phyloP scores from a whole-genome alignment of 2,329 filamentous ascomycete species.

The Fusarium palustre region DNA sequence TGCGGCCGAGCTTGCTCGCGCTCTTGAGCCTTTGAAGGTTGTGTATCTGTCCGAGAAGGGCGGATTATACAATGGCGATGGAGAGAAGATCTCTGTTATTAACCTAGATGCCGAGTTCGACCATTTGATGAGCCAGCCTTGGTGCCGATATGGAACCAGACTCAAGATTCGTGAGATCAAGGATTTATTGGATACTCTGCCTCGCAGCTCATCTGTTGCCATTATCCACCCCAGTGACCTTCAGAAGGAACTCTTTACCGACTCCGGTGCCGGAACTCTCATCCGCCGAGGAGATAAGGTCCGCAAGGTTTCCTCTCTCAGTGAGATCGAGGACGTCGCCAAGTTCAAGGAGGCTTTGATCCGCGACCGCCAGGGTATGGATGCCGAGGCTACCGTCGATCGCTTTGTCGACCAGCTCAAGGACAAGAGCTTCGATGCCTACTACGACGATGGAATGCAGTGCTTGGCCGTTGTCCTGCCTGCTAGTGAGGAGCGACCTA shows the following conservation, averaged over 20 bases:
- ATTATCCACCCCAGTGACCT: conserved; percentile 97
- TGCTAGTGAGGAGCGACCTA: conserved; percentile 70
- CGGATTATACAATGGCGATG: conserved; percentile 91
- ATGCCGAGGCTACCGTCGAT: conserved; percentile 86
- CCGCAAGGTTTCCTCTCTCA: conserved; percentile 75
- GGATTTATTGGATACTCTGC: conserved; percentile 87
- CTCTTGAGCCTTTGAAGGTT: conserved; percentile 93
- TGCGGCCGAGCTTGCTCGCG: conserved; percentile 89
- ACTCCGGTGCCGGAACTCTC: conserved; percentile 92
- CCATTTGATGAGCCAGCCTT: conserved; percentile 89
- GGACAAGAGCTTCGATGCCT: conserved; percentile 86
- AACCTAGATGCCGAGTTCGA: conserved; percentile 98
- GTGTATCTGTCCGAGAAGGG: conserved; percentile 99
- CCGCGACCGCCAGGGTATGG: conserved; percentile 82
- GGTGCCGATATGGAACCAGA: conserved; percentile 94
- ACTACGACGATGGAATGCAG: conserved; percentile 94
- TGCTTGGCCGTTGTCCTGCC: conserved; percentile 90
- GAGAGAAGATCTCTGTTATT: conserved; percentile 95
- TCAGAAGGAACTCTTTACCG: conserved; percentile 96
- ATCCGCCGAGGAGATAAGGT: conserved; percentile 94
- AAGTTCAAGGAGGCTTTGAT: conserved; percentile 86
- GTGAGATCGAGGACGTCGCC: conserved; percentile 79
- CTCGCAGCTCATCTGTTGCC: conserved; percentile 91
- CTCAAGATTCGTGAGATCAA: conserved; percentile 99
- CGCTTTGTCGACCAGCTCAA: conserved; percentile 85